Conservation (phyloP, 75 land plant species). For the Cupressus sempervirens region DNA sequence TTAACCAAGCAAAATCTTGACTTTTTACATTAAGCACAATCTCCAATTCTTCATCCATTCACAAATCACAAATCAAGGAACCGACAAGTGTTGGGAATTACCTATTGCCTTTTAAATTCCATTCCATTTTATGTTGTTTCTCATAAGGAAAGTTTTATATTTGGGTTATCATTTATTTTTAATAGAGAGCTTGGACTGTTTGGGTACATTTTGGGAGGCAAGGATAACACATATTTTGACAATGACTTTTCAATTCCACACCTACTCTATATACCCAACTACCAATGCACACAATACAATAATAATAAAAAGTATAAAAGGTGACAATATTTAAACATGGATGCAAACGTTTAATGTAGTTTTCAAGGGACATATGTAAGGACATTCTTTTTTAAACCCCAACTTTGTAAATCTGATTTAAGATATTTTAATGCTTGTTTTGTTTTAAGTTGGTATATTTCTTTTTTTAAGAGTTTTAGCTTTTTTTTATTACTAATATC, state of each 20-base stretch:
- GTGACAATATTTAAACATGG: not conserved
- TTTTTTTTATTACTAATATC: too few species aligned
- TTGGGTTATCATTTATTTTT: not conserved
- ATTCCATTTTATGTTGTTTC: not conserved
- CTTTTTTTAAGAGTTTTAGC: too few species aligned
- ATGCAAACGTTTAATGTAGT: not conserved
- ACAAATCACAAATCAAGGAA: not conserved
- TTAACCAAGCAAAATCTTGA: not conserved
- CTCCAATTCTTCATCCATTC: not conserved
- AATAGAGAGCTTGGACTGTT: not conserved
- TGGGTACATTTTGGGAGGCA: not conserved
- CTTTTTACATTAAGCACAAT: not conserved
- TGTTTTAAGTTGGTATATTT: too few species aligned
- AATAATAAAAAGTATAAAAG: not conserved
- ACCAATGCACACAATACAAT: not conserved
- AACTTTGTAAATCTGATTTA: too few species aligned
- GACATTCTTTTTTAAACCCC: not conserved
- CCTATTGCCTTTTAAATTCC: not conserved
- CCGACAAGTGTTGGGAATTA: too few species aligned
- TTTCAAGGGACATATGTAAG: not conserved
- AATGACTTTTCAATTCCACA: not conserved
- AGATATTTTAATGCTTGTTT: too few species aligned
- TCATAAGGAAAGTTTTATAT: not conserved
- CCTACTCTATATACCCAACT: not conserved
- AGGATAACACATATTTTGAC: not conserved